Evolutionary conservation across 164 flowering plant genomes (phyloP).

Genomic region (Sedum album): DNA sequence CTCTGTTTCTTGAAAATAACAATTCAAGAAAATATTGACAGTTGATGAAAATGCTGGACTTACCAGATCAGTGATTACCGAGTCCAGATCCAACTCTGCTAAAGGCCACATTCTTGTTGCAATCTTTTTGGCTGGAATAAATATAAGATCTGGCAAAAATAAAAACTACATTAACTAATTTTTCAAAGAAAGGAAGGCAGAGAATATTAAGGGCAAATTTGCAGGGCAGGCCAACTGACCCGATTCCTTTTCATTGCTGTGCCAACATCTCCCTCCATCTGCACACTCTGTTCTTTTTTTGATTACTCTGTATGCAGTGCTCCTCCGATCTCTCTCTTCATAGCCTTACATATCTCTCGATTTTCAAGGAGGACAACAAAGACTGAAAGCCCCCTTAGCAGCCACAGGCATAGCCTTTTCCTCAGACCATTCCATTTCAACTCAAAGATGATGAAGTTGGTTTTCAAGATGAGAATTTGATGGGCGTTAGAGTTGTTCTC

Average conservation of each 20-base stretch:
- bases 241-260: no score
- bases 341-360: background rate
- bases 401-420: slow-evolving; percentile 1
- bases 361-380: background rate
- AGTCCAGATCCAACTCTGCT: background rate
- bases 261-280: background rate
- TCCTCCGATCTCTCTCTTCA: background rate
- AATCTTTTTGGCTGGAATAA: no score
- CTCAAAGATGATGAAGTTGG: background rate
- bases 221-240: no score
- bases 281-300: background rate
- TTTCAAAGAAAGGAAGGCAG: no score
- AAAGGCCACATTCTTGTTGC: background rate
- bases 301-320: background rate
- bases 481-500: background rate
- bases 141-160: no score
- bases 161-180: no score
- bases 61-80: background rate
- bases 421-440: background rate
- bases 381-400: background rate
- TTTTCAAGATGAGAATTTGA: background rate
- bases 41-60: background rate
- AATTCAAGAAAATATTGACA: background rate
- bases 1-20: background rate
- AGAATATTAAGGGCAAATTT: no score